Base-by-base conservation (phyloP, 257 asterid genomes). In the Euphrasia confusa region DNA sequence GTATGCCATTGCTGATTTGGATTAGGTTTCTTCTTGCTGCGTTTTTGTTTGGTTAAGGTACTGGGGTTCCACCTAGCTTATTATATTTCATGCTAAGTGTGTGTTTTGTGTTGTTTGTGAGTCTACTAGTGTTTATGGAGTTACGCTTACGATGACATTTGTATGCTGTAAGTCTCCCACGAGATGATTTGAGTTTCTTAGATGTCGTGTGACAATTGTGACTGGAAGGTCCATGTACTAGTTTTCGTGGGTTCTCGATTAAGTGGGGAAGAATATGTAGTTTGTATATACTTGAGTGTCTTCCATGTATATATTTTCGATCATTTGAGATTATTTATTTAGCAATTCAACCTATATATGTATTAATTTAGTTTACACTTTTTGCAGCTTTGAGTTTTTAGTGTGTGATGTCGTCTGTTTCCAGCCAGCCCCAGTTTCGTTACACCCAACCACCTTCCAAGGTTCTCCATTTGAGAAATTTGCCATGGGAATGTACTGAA, bases 401-500 rank as follows among this genome's bases (percentile, higher is more conserved):
- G 81, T 69, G 74, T 37, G 68, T 75, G 62, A 93, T 89, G 99
- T 77, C 97, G 50, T 93, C 97, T 10, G 94, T 83, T 30, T 89
- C 99, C 62, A 87, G 86, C 74, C 99, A 93, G 83, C 97, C 89
- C 35, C 99, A 93, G 77, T 93, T 93, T 62, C 91, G 96, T 58
- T 89, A 87, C 76, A 89, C 99, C 0, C 99, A 93, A 72, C 89
- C 96, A 21, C 99, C 99, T 5, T 93, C 99, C 28, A 93, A 89
- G 81, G 99, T 93, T 77, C 96, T 93, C 17, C 99, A 93, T 68
- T 80, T 93, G 68, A 85, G 97, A 80, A 93, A 93, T 77, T 78
- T 89, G 66, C 99, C 97, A 30, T 93, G 99, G 99, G 99, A 93
- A 68, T 93, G 99, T 59, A 81, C 83, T 7, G 96, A 89, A 82